These are phyloP conservation scores for Melampsora larici-populina DNA, from an alignment of 1,284 basidiomycete species.

Conservation along the genomic window DNA sequence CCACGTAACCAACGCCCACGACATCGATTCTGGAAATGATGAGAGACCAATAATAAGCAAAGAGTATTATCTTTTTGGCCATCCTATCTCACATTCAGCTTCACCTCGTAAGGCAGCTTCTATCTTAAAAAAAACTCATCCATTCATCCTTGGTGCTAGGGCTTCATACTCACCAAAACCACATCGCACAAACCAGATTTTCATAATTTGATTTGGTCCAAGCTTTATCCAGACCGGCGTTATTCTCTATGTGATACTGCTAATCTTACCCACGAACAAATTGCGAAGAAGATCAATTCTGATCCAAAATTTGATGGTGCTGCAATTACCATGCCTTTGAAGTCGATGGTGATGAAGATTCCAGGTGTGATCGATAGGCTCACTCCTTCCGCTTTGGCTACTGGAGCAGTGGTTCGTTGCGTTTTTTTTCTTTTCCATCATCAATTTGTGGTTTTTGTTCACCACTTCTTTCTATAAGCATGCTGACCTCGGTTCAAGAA, in stretches of 20 bases:
- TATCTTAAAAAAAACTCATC: not conserved
- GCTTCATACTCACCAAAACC: not conserved
- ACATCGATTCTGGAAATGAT: too few species aligned
- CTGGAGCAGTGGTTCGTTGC: not conserved
- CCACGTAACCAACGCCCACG: too few species aligned
- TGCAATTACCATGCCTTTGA: conserved; percentile 2
- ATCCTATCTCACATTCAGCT: conserved; percentile 1
- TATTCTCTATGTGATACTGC: not conserved
- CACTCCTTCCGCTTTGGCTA: not conserved
- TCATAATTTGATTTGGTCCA: not conserved
- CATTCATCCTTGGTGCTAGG: not conserved
- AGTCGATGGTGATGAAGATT: not conserved
- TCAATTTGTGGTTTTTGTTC: too few species aligned
- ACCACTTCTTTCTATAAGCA: too few species aligned
- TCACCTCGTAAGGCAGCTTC: not conserved
- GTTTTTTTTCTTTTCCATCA: too few species aligned
- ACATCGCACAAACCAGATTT: not conserved
- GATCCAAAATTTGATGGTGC: not conserved
- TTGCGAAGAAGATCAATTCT: not conserved
- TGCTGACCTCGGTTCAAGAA: too few species aligned
- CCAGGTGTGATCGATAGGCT: not conserved
- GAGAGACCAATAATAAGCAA: not conserved
- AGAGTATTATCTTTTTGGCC: conserved; percentile 3
- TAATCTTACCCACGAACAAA: not conserved
- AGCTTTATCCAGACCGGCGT: not conserved